A percentile compares a stretch with the other conserved stretches of the same genome.
Conservation (phyloP, 257 asterid species). For the Plectranthus barbatus region DNA sequence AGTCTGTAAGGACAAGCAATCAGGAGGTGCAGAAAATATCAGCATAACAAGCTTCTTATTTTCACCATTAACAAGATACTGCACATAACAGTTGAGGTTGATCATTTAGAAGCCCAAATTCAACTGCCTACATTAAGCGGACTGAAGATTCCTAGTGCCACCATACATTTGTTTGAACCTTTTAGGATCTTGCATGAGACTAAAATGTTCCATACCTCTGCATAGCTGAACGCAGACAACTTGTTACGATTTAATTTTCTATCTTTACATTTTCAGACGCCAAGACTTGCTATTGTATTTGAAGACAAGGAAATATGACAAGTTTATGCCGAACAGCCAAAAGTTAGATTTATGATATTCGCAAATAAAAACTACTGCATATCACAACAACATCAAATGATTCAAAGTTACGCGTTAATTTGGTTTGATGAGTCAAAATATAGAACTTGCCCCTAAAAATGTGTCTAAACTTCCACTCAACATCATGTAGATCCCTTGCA, state of each 20-base stretch:
- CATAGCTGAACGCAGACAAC: background rate
- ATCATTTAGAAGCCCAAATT: background rate
- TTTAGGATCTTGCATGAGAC: background rate
- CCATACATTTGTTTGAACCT: background rate
- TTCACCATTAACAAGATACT: no score
- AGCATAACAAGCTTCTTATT: no score
- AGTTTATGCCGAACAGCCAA: background rate
- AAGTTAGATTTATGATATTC: background rate
- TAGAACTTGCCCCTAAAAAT: constrained; percentile 72
- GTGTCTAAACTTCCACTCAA: constrained; percentile 97
- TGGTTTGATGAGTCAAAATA: background rate
- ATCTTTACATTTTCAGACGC: background rate
- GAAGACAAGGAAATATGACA: no score
- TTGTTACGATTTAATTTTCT: background rate
- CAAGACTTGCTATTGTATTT: background rate
- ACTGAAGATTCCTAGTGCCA: background rate
- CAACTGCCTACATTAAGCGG: background rate
- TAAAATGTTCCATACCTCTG: background rate
- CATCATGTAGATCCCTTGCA: constrained; percentile 95
- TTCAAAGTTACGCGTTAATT: background rate
- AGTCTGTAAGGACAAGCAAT: no score
- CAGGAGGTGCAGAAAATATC: no score
- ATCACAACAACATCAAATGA: background rate
- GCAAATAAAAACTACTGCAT: background rate
- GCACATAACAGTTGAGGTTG: background rate